Conservation (phyloP, 2,329 filamentous ascomycete species). For the Fusarium sp. region DNA sequence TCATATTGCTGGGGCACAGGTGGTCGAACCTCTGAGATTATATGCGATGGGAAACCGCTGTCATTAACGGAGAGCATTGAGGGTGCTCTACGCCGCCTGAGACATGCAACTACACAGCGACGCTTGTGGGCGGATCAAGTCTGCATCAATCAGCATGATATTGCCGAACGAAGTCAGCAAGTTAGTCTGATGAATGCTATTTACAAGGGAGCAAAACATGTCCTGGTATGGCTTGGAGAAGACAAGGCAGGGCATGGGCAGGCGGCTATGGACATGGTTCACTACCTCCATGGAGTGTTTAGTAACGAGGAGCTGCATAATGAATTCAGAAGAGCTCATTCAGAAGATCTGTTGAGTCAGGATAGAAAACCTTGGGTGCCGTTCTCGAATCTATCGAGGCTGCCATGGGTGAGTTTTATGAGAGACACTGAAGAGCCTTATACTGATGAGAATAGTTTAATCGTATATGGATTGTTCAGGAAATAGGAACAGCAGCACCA, state of each 20-base stretch:
- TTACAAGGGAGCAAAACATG: conserved; percentile 46
- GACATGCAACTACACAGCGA: conserved; percentile 37
- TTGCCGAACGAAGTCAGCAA: conserved; percentile 49
- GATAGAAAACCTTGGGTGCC: conserved; percentile 45
- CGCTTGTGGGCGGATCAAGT: conserved; percentile 54
- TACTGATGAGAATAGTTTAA: conserved; percentile 43
- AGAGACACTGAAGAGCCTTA: not conserved
- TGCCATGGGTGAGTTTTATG: conserved; percentile 46
- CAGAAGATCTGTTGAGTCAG: conserved; percentile 44
- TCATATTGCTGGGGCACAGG: conserved; percentile 51
- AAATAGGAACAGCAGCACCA: conserved; percentile 48
- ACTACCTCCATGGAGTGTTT: conserved; percentile 44
- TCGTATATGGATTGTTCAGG: conserved; percentile 51
- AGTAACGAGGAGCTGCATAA: conserved; percentile 44
- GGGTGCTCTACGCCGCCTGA: conserved; percentile 45
- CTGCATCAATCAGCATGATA: conserved; percentile 53
- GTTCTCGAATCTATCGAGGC: conserved; percentile 45
- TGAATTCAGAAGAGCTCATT: conserved; percentile 43
- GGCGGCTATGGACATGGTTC: conserved; percentile 43
- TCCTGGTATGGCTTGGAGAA: conserved; percentile 51
- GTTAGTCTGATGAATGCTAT: conserved; percentile 52
- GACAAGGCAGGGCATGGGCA: conserved; percentile 43
- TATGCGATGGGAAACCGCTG: conserved; percentile 38
- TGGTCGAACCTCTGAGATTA: conserved; percentile 35
- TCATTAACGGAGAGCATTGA: conserved; percentile 45